phyloP scores from a whole-genome alignment of 192 early-diverging fungal genomes.

The Umbelopsis sp. region DNA sequence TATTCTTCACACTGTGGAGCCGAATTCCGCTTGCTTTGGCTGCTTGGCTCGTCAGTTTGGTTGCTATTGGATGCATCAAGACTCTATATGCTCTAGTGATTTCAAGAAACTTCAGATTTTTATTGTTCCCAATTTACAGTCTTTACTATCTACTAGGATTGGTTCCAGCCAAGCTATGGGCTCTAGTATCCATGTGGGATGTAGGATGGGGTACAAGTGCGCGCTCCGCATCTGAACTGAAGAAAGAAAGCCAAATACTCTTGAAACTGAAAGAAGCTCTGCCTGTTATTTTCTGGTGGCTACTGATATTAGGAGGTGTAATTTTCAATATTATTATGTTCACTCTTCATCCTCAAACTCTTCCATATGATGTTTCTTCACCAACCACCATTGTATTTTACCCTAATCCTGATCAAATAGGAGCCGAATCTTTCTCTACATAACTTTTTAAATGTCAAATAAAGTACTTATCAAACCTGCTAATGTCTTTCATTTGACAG shows the following conservation, averaged over 20 bases:
- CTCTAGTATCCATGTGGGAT: conserved; percentile 58
- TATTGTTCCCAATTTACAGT: conserved; percentile 53
- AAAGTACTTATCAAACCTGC: not conserved
- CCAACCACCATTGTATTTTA: conserved; percentile 29
- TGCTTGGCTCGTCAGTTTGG: conserved; percentile 51
- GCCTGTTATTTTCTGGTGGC: conserved; percentile 31
- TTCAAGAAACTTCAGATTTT: conserved; percentile 41
- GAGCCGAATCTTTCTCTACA: not conserved
- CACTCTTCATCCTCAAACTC: conserved; percentile 17
- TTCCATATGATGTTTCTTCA: not conserved
- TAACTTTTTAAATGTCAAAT: not conserved
- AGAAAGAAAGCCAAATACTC: conserved; percentile 27
- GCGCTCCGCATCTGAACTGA: conserved; percentile 32
- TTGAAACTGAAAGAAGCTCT: conserved; percentile 28
- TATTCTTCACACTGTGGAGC: conserved; percentile 41
- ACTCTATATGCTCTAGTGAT: conserved; percentile 46
- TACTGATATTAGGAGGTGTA: conserved; percentile 25
- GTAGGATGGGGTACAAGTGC: conserved; percentile 62
- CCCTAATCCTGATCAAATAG: conserved; percentile 20
- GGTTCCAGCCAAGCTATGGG: conserved; percentile 62
- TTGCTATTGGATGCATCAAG: conserved; percentile 50
- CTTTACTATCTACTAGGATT: conserved; percentile 56
- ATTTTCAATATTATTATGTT: conserved; percentile 28
- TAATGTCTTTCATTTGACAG: not conserved
- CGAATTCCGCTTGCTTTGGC: conserved; percentile 39